These are phyloP conservation scores for Rosa rugosa DNA, from an alignment of 306 rosid species.

Conservation along the genomic window DNA sequence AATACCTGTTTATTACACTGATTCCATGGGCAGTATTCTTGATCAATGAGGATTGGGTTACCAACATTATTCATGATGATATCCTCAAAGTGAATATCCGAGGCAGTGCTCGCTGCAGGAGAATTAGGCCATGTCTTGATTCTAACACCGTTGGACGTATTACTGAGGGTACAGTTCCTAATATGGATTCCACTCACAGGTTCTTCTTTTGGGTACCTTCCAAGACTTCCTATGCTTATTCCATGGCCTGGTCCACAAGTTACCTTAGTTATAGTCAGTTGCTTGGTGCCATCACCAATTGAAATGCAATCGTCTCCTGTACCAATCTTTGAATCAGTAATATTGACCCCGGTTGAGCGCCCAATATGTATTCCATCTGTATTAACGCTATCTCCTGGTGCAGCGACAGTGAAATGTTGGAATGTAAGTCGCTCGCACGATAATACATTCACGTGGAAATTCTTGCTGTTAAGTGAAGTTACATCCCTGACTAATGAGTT, in stretches of 20 bases:
- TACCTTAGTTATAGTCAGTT: background rate
- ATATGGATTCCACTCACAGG: slow-evolving; percentile 1
- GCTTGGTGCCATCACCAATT: background rate
- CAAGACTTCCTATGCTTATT: slow-evolving; percentile 6
- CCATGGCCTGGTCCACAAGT: background rate
- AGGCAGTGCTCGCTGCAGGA: background rate
- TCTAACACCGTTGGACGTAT: background rate
- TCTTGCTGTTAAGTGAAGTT: background rate
- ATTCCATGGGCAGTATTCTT: slow-evolving; percentile 1
- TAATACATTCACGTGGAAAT: background rate
- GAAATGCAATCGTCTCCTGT: background rate
- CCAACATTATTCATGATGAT: background rate
- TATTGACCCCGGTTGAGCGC: slow-evolving; percentile 2
- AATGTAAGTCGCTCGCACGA: background rate
- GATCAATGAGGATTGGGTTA: background rate
- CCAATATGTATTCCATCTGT: background rate
- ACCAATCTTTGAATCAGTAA: background rate
- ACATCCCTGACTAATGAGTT: background rate
- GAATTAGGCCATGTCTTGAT: slow-evolving; percentile 6
- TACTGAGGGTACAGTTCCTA: background rate
- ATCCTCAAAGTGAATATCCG: slow-evolving; percentile 3
- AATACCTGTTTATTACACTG: background rate
- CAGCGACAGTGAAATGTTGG: background rate
- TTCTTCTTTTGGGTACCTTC: background rate
- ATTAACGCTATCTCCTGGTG: background rate